Base-by-base conservation (phyloP, 2,329 filamentous ascomycete species). In the Trichoderma brevicompactum region DNA sequence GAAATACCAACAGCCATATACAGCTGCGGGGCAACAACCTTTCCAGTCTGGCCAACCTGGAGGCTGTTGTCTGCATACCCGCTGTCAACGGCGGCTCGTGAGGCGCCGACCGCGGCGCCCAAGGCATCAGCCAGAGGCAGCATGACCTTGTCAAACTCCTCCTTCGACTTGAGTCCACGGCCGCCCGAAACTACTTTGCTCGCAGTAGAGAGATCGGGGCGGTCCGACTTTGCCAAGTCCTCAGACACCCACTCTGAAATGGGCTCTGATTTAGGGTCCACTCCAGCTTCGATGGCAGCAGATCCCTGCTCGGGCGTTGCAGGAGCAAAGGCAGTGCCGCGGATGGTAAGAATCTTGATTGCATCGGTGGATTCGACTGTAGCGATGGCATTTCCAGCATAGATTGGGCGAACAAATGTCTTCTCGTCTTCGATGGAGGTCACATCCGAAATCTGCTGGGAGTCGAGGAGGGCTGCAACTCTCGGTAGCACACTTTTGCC, bases 41-140 rank as follows among this genome's bases (percentile, higher is more conserved):
- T 99, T 74, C 95, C 95, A 13, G 95, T 99, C 84, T 99, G 95
- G 52, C 95, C 95, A 70, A 99, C 94, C 81, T 99, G 95, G 72
- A 99, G 82, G 78, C 92, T 97, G 85, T 99, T 99, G 82, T 99
- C 95, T 36, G 95, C 95, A 75, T 97, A 99, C 5, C 95, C 95
- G 72, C 92, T 96, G 80, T 99, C 95, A 46, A 99, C 95, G 9
- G 95, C 95, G 17, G 95, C 95, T 73, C 95, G 89, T 59, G 92
- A 97, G 34, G 95, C 95, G 73, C 95, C 95, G 67, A 99, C 93
- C 5, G 95, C 95, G n/a, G 95, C 95, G 50, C 94, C 94, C 3
- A 99, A 84, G 1, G 92, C 87, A 78, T 99, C 95, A 1, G 95
- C 95, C 64, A 99, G 85, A 49, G 95, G 94, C 64, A 93, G 83